Base-by-base conservation (phyloP, 306 rosid species). In the Inga oerstediana region DNA sequence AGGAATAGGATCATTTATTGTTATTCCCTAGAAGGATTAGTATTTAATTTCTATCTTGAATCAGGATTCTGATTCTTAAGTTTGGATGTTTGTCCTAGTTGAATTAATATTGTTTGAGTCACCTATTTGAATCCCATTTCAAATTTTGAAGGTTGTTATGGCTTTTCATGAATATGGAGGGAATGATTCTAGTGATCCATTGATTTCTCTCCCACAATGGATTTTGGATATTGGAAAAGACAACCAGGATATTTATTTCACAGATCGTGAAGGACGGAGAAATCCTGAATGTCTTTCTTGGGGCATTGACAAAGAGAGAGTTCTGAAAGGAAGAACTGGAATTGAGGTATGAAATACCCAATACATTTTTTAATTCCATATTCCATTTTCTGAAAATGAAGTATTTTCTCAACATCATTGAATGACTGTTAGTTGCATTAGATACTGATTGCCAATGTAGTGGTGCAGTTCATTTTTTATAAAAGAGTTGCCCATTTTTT, bases 241-340 rank as follows among this genome's bases (percentile, higher is more conserved):
- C 82, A 92, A 93, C 74, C 93, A 74, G 76, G 98, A 96, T 85
- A 94, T 96, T 89, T 96, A 91, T 91, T 96, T 96, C 88, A 93
- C 97, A 19, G 99, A 96, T 85, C 93, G 97, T 78, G 97, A 94
- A 88, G 99, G 99, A 80, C 89, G 92, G 91, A 96, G 98, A 84
- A 96, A 92, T 80, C 88, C 94, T 32, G 98, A 96, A 84, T 96
- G 97, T 81, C 90, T 93, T 62, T 93, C 99, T 67, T 94, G 97
- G 98, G 99, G 99, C 62, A 76, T 91, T 78, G 99, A 96, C 84
- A 93, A 91, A 91, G 99, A 93, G 80, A 84, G 99, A 64, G 97
- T 94, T 89, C 87, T 96, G 58, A 92, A 86, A 74, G 99, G 99
- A 82, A 92, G 99, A 91, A 93, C 99, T 85, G 97, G 97, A 81